phyloP scores from a whole-genome alignment of 345 rosid genomes.

The Dovyalis caffra region DNA sequence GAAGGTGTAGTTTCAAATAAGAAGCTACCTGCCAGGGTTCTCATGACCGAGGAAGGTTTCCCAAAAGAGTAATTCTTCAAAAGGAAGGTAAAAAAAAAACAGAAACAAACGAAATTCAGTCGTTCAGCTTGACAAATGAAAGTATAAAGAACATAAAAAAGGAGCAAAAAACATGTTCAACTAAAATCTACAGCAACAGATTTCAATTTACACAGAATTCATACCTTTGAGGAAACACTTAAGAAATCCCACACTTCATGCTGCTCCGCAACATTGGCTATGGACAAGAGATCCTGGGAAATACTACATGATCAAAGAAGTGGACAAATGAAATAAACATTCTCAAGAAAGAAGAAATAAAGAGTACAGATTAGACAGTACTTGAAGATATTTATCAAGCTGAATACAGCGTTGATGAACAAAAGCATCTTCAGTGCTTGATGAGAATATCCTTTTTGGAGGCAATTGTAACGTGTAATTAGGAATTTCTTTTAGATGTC shows the following conservation, averaged over 20 bases:
- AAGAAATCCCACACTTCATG: slow-evolving; percentile 99
- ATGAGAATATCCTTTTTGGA: slow-evolving; percentile 97
- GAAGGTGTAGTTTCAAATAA: neutral
- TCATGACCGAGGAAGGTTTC: slow-evolving; percentile 89
- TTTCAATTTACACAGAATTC: slow-evolving; percentile 17
- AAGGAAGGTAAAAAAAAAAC: slow-evolving; percentile 27
- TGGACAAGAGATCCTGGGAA: slow-evolving; percentile 85
- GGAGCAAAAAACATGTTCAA: neutral
- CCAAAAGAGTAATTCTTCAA: slow-evolving; percentile 93
- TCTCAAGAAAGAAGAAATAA: slow-evolving; percentile 16
- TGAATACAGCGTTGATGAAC: slow-evolving; percentile 98
- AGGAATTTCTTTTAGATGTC: slow-evolving; percentile 93
- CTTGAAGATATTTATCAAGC: slow-evolving; percentile 92
- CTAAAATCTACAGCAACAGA: neutral
- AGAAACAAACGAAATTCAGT: slow-evolving; percentile 1
- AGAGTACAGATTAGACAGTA: slow-evolving; percentile 31
- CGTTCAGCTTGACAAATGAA: neutral
- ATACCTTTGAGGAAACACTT: slow-evolving; percentile 84
- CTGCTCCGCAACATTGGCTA: slow-evolving; percentile 97
- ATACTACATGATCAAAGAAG: slow-evolving; percentile 21
- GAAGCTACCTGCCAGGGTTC: slow-evolving; percentile 75
- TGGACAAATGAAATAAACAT: slow-evolving; percentile 9
- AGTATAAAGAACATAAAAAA: neutral
- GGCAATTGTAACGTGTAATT: slow-evolving; percentile 95
- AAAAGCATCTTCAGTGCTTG: slow-evolving; percentile 96